A percentile compares a stretch with the other conserved stretches of the same genome.
Conservation (phyloP, 345 rosid species). For the Gossypium arboreum region DNA sequence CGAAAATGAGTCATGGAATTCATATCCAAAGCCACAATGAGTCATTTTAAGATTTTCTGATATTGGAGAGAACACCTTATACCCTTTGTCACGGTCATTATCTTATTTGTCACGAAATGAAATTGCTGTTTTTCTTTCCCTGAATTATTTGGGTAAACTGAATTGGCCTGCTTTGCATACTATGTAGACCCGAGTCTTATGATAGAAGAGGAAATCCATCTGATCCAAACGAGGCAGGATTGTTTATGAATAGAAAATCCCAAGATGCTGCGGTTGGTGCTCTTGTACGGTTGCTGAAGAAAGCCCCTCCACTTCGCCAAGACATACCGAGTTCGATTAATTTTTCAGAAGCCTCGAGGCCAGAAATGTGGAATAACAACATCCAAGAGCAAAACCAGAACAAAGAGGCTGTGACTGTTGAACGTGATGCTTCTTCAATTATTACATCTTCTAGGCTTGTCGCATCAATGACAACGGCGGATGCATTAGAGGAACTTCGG, state of each 20-base stretch:
- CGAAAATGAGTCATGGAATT: neutral
- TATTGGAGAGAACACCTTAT: no score
- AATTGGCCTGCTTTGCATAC: neutral
- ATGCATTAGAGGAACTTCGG: slow-evolving; percentile 81
- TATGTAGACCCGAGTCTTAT: slow-evolving; percentile 56
- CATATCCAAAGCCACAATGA: neutral
- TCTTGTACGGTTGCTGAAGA: slow-evolving; percentile 73
- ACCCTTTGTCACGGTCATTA: no score
- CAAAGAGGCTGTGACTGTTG: slow-evolving; percentile 22
- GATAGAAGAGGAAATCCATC: slow-evolving; percentile 42
- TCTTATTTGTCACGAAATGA: neutral
- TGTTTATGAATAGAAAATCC: slow-evolving; percentile 48
- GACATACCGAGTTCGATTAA: slow-evolving; percentile 32
- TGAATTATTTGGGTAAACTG: neutral
- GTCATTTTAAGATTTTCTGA: no score
- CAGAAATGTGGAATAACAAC: slow-evolving; percentile 28
- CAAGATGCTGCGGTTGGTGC: slow-evolving; percentile 92
- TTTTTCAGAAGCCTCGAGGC: slow-evolving; percentile 28
- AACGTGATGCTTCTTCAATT: slow-evolving; percentile 32
- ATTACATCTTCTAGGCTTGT: slow-evolving; percentile 45
- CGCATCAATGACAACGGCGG: slow-evolving; percentile 66
- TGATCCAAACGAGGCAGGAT: slow-evolving; percentile 44
- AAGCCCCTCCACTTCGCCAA: slow-evolving; percentile 86
- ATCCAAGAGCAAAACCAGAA: slow-evolving; percentile 25
- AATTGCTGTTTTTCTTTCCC: neutral